phyloP scores from a whole-genome alignment of 2,329 filamentous ascomycete genomes.

The Botrytis tulipae region DNA sequence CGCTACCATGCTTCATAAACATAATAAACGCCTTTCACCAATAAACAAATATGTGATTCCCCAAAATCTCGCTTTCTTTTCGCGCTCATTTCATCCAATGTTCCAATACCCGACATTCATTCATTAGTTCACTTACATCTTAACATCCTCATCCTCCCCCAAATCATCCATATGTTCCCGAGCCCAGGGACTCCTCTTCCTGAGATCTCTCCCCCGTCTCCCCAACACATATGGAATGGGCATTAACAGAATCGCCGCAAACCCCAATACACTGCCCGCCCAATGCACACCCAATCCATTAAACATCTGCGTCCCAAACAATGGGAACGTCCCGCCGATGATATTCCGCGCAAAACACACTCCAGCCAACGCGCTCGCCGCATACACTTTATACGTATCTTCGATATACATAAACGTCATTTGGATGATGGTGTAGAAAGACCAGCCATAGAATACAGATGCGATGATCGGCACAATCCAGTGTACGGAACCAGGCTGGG shows the following conservation, averaged over 20 bases:
- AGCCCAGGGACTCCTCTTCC: conserved; percentile 59
- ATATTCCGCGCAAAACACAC: conserved; percentile 57
- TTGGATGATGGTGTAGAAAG: conserved; percentile 57
- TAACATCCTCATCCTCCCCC: not conserved
- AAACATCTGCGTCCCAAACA: conserved; percentile 58
- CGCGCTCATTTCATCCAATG: not conserved
- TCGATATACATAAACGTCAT: conserved; percentile 49
- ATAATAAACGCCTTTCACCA: not conserved
- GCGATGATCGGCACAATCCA: conserved; percentile 53
- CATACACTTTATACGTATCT: conserved; percentile 56
- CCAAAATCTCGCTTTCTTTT: not conserved
- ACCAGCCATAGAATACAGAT: conserved; percentile 57
- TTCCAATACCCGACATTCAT: not conserved
- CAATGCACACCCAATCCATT: conserved; percentile 40
- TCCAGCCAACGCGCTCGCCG: conserved; percentile 58
- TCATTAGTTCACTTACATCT: not conserved
- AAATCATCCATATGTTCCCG: conserved; percentile 17
- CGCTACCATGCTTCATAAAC: not conserved
- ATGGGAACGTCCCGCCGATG: conserved; percentile 56
- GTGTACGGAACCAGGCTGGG: conserved; percentile 51
- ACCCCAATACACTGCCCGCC: conserved; percentile 42
- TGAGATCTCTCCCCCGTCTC: conserved; percentile 43
- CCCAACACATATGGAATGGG: conserved; percentile 55
- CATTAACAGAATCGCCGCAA: conserved; percentile 48
- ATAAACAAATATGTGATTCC: not conserved